Percentiles rank a stretch among this genome's conserved stretches.
Evolutionary conservation across 1,284 basidiomycete species (phyloP).

Genomic region (Ustilago nuda): DNA sequence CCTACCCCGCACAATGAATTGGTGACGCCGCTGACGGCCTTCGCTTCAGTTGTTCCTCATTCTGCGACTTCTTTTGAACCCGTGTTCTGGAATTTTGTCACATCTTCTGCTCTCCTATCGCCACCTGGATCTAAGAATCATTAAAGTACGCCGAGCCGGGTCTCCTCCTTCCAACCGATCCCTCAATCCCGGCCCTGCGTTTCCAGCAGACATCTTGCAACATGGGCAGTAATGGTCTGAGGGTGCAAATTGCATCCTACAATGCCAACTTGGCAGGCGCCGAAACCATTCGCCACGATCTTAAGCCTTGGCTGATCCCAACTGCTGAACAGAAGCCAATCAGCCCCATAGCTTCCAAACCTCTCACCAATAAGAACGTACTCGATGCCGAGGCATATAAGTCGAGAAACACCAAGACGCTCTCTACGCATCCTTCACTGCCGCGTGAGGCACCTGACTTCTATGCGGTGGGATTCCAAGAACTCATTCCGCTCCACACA

Average conservation of each 20-base stretch:
- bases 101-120: background rate
- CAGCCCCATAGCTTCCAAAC: conserved; percentile 24
- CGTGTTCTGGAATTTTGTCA: too few relatives aligned
- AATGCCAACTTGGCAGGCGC: conserved; percentile 83
- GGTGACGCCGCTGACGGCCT: conserved; percentile 19
- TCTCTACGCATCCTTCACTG: conserved; percentile 38
- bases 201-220: background rate
- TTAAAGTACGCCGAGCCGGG: too few relatives aligned
- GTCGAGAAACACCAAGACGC: conserved; percentile 41
- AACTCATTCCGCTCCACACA: conserved; percentile 79
- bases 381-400: conserved; percentile 35
- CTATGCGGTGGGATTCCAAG: conserved; percentile 88
- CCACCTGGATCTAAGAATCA: too few relatives aligned
- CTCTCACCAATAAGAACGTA: conserved; percentile 36
- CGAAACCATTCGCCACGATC: conserved; percentile 67
- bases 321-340: conserved; percentile 70
- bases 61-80: background rate
- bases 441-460: conserved; percentile 74
- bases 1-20: conserved; percentile 8
- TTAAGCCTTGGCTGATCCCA: conserved; percentile 67
- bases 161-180: background rate
- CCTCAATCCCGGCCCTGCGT: background rate
- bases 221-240: conserved; percentile 45
- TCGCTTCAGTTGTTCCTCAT: background rate
- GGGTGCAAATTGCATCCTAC: conserved; percentile 85